Base-by-base conservation (phyloP, 1,284 basidiomycete genomes). In the Melampsora americana region DNA sequence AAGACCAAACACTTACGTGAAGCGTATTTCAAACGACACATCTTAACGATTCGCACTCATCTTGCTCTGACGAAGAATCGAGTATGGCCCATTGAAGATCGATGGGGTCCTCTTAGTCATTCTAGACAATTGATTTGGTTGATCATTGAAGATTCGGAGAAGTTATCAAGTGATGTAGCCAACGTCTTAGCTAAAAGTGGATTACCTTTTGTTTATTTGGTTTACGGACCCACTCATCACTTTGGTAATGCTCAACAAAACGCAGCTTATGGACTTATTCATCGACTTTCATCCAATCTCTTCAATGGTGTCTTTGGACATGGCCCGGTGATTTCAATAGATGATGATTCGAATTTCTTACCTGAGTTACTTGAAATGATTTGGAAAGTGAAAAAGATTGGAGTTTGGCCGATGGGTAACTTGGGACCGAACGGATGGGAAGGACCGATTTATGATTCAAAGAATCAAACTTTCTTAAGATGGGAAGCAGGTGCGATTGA, bases 351-450 rank as follows among this genome's bases (percentile, higher is more conserved):
- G 9, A 73, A 77, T 59, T 46, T 78, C 62, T 42, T 72, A 35
- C 75, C 74, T 20, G 75, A 77, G 18, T 62, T 78, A 18, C 44
- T 77, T 3, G 60, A 60, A n/a, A 72, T 71, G 48, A 71, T 78
- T n/a, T 78, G 77, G 77, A 48, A 53, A 23, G 53, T 69, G n/a
- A 50, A 53, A 26, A n/a, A 44, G 35, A 69, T 77, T 32, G 75
- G 74, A 9, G 71, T 78, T 32, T 78, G 77, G 77, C 77, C 77
- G 2, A 78, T 78, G 67, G 77, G 77, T 7, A 77, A 78, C 39
- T 56, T 78, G 26, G 70, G 75, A 28, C 74, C 77, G 1, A 3
- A 62, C 26, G 75, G 77, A 23, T 78, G 74, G 75, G 77, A 78
- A 46, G 75, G 77, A 48, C 77, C 77, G 1, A 16, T 68, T 12